Evolutionary conservation across 805 yeast genomes (phyloP), one percentile per base, ranked within the genome.

Genomic region (Zygotorulaspora danielsina): DNA sequence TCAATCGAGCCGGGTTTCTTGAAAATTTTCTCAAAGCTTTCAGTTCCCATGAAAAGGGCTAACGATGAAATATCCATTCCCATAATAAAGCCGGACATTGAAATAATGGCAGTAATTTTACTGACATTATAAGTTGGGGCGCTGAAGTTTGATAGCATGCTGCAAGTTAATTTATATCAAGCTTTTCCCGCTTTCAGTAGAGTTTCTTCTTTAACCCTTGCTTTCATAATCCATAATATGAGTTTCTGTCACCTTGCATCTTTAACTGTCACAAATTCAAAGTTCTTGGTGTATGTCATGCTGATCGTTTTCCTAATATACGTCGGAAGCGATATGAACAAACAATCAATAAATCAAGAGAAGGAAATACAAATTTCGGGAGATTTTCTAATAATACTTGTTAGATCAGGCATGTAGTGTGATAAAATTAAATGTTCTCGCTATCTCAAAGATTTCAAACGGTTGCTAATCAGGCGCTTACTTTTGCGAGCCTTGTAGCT

Each of bases 31-130:
- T 58, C 57, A 58, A 84, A 85, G 12, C 67, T 64, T 0, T 57
- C 61, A 10, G 72, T 63, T 2, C 70, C 68, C 29, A 84, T 67
- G 51, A 84, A 82, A 2, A 85, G 79, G 1, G 88, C 75, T 67
- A 85, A 75, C 0, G 94, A 83, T 2, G 90, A 77, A 38, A 82
- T 78, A 59, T 86, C 95, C 54, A 83, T 76, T 41, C 95, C 94
- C 61, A 82, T 76, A 59, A 84, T 71, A 64, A 78, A 65, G 32
- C 89, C 90, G 31, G 85, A 82, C 19, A 82, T 58, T 44, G 84
- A 71, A 34, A 87, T 71, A 25, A 79, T 70, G 16, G 59, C 48
- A 10, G 83, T 75, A 36, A 79, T 74, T 25, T 73, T 52, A 50
- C 68, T 71, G 12, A 79, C 75, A 57, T 77, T 79, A 57, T 73